Conservation (phyloP, 148 eudicot genomes). For the Pouteria glomerata region DNA sequence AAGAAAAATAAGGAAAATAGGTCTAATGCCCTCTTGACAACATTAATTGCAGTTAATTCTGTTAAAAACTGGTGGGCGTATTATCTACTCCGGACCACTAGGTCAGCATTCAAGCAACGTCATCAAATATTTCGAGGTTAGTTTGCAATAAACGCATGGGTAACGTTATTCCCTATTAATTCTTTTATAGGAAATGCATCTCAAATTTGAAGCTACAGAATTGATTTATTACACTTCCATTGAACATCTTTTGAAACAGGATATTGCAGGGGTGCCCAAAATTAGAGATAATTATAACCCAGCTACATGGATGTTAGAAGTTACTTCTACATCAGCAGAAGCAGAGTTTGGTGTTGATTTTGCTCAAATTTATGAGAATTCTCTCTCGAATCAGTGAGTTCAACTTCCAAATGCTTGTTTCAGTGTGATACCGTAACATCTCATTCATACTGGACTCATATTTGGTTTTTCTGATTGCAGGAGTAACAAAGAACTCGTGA, state of each 20-base stretch:
- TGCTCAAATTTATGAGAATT: slow-evolving; percentile 43
- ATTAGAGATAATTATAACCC: slow-evolving; percentile 71
- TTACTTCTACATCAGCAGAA: slow-evolving; percentile 74
- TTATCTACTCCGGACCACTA: slow-evolving; percentile 74
- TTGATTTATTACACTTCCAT: background rate
- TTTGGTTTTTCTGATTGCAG: slow-evolving; percentile 25
- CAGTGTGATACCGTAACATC: too few species aligned
- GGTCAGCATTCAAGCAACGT: slow-evolving; percentile 56
- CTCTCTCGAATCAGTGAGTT: slow-evolving; percentile 56
- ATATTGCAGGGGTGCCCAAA: slow-evolving; percentile 58
- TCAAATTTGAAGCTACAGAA: background rate
- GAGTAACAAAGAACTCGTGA: slow-evolving; percentile 47
- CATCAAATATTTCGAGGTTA: slow-evolving; percentile 75
- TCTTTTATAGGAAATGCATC: background rate
- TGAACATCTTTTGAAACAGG: slow-evolving; percentile 25
- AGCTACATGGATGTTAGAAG: slow-evolving; percentile 89
- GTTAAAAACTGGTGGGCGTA: slow-evolving; percentile 58
- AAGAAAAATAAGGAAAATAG: too few species aligned
- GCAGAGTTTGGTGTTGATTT: slow-evolving; percentile 58
- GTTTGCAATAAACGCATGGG: background rate
- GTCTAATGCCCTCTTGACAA: background rate
- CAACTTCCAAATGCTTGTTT: background rate
- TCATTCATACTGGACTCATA: background rate
- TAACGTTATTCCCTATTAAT: background rate
- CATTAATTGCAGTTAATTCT: slow-evolving; percentile 51